These are phyloP conservation scores for Ganoderma meredithae DNA, from an alignment of 1,284 basidiomycete genomes.

Conservation along the genomic window DNA sequence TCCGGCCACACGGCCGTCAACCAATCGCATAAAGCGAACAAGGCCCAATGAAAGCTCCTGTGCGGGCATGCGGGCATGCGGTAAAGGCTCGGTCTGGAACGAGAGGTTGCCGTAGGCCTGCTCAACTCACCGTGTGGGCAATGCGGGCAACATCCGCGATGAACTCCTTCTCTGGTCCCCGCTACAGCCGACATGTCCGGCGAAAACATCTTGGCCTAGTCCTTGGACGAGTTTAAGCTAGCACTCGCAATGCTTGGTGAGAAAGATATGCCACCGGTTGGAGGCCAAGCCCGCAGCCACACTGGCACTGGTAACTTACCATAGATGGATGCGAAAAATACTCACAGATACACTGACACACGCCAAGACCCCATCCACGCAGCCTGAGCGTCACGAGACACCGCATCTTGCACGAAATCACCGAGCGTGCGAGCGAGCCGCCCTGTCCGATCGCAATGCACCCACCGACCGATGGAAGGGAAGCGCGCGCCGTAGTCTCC, in stretches of 20 bases:
- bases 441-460: not conserved
- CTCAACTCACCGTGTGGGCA: not conserved
- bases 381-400: not conserved
- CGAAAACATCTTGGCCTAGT: not conserved
- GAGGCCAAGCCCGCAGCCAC: not conserved
- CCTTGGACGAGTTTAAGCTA: not conserved
- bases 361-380: not conserved
- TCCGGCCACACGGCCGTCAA: not conserved
- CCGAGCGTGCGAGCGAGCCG: constrained; percentile 2
- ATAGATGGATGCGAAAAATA: not conserved
- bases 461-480: too few relatives aligned
- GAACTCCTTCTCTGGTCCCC: not conserved
- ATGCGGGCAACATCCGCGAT: not conserved
- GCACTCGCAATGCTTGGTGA: not conserved
- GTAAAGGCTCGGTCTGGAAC: not conserved
- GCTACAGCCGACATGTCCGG: not conserved
- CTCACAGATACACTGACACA: not conserved
- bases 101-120: not conserved
- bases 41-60: not conserved
- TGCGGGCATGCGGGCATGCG: not conserved
- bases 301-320: not conserved
- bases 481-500: not conserved
- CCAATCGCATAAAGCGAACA: constrained; percentile 2
- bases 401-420: not conserved
- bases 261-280: not conserved